These are phyloP conservation scores for Fusarium liriodendri DNA, from an alignment of 2,329 filamentous ascomycete genomes.

Conservation along the genomic window DNA sequence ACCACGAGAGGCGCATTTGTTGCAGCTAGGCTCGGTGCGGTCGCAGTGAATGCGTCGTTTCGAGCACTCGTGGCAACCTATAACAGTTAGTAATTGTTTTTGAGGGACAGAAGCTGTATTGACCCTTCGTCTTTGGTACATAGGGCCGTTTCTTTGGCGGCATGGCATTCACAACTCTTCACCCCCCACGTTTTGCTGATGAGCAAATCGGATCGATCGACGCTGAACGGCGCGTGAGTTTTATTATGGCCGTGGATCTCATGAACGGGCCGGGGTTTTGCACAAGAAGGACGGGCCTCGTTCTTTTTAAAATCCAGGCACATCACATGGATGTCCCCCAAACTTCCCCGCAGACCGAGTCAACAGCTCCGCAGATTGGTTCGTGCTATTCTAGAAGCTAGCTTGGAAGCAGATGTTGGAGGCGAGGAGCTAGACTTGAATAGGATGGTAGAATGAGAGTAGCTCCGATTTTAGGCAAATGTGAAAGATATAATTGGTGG, in stretches of 20 bases:
- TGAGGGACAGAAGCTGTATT: background rate
- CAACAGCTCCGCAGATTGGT: background rate
- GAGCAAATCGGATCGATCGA: conserved; percentile 21
- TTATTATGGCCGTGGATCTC: background rate
- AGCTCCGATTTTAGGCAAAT: background rate
- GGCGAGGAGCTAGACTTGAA: background rate
- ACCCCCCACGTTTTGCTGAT: background rate
- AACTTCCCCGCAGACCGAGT: background rate
- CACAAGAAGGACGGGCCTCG: background rate
- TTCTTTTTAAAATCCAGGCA: conserved; percentile 14
- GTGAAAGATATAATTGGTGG: background rate
- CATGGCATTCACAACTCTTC: conserved; percentile 22
- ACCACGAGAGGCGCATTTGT: conserved; percentile 36
- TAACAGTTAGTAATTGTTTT: rapidly evolving
- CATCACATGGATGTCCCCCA: conserved; percentile 11
- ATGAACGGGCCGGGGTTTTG: background rate
- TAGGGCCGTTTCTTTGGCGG: conserved; percentile 41
- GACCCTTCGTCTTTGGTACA: conserved; percentile 41
- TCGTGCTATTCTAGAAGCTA: background rate
- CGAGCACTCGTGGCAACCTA: conserved; percentile 42
- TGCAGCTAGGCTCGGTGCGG: conserved; percentile 33
- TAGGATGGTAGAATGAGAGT: conserved; percentile 25
- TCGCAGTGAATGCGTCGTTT: conserved; percentile 42
- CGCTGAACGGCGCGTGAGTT: background rate
- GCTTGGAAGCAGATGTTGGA: background rate